Base-by-base conservation (phyloP, 371 early-diverging fungal species). In the Syncephalis plumigaleata region DNA sequence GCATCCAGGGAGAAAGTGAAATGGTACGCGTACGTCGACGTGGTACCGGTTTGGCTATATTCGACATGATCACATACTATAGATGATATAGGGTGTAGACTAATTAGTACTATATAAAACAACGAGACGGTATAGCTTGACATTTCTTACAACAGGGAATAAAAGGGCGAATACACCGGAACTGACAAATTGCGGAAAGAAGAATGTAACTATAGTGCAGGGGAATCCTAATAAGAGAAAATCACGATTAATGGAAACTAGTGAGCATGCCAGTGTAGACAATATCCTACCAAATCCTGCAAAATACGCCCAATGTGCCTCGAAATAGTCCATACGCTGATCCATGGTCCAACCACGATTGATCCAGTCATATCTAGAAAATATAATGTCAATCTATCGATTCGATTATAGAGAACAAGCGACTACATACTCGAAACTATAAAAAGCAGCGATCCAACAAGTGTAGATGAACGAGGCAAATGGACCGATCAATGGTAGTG, bases 301-400 rank as follows among this genome's bases (percentile, higher is more conserved):
- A 43, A 60, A 70, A 50, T 63, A 70, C 9, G 66, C 46, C 70
- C 70, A 70, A 24, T 63, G 64, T 42, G 63, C 53, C 48, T 70
- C 70, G 25, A 64, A 54, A 50, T 57, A 67, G 17, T 52, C 39
- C 45, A 67, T 56, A 0, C 68, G 53, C 45, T 66, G 64, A 26
- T 67, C 65, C 37, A 61, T 53, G 5, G 54, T 52, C 65, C 65
- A 66, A 23, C 65, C 65, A 24, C 59, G 44, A 44, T 59, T 57
- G 11, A 62, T 51, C 70, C 70, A 70, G 45, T 61, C 63, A 31
- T 66, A 70, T 31, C 68, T 68, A 50, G 15, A 16, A 16, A 15
- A 44, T 46, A 0, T 13, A 15, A 2, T n/a, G 15, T 39, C 9
- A 43, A 13, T 31, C 23, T 42, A n/a, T 36, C 3, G 18, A 18